phyloP scores from a whole-genome alignment of 441 rosid genomes.

The Populus hybrid region DNA sequence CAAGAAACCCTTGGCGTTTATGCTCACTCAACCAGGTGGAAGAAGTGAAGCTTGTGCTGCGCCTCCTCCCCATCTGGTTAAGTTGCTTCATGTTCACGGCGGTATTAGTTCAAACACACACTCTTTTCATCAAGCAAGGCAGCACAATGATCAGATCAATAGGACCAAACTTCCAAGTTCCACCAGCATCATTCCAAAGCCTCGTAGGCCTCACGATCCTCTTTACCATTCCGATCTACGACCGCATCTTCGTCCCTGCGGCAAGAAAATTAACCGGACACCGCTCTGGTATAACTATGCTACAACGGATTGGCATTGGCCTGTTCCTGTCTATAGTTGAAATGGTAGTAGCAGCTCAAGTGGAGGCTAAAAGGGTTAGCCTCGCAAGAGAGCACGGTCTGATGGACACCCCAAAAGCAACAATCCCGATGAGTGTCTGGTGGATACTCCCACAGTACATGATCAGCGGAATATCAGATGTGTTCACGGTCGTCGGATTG shows the following conservation, averaged over 20 bases:
- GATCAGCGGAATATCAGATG: constrained; percentile 51
- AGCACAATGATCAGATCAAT: constrained; percentile 57
- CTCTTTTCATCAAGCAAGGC: constrained; percentile 82
- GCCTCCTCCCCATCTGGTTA: constrained; percentile 74
- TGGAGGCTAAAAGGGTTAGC: constrained; percentile 58
- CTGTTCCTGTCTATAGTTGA: constrained; percentile 44
- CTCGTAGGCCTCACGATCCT: constrained; percentile 61
- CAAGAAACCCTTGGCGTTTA: constrained; percentile 65
- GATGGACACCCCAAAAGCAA: constrained; percentile 39
- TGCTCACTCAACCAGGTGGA: constrained; percentile 76
- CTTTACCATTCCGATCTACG: constrained; percentile 50
- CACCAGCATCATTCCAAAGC: constrained; percentile 73
- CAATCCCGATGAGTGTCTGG: constrained; percentile 63
- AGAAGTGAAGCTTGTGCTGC: constrained; percentile 67
- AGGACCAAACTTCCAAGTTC: constrained; percentile 50
- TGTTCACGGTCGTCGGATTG: constrained; percentile 61
- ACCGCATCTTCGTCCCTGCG: constrained; percentile 55
- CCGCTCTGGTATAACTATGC: constrained; percentile 69
- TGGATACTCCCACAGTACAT: constrained; percentile 80
- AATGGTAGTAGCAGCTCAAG: constrained; percentile 54
- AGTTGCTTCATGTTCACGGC: constrained; percentile 68
- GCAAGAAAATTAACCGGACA: constrained; percentile 52
- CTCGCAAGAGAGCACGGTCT: constrained; percentile 48
- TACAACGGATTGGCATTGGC: constrained; percentile 74
- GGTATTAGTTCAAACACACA: constrained; percentile 54